Conservation (phyloP, 257 asterid genomes). For the Haberlea rhodopensis region DNA sequence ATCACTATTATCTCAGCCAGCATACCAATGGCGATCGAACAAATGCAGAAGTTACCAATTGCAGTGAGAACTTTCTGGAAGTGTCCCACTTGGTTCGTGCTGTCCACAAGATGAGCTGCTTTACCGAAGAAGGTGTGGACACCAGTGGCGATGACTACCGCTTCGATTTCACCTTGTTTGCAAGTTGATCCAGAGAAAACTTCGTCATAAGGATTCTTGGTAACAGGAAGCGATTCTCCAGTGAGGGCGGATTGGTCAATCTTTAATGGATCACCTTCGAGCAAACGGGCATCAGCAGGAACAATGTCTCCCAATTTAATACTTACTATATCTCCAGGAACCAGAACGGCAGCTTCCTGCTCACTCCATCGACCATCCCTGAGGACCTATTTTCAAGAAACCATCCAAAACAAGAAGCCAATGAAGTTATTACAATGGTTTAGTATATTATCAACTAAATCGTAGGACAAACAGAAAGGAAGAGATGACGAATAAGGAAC, state of each 20-base stretch:
- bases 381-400: slow-evolving; percentile 51
- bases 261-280: slow-evolving; percentile 93
- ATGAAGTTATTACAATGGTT: neutral
- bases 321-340: slow-evolving; percentile 94
- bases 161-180: slow-evolving; percentile 95
- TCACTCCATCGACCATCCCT: slow-evolving; percentile 92
- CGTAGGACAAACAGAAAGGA: no score
- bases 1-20: slow-evolving; percentile 74
- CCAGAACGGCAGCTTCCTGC: slow-evolving; percentile 88
- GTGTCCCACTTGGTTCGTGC: slow-evolving; percentile 96
- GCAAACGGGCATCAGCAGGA: slow-evolving; percentile 99
- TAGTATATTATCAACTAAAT: no score
- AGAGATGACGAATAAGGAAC: no score
- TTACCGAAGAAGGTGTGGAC: slow-evolving; percentile 96
- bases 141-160: slow-evolving; percentile 94
- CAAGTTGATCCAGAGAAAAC: slow-evolving; percentile 96
- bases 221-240: slow-evolving; percentile 93
- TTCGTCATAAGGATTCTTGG: slow-evolving; percentile 74
- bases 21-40: slow-evolving; percentile 93
- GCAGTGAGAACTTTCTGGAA: slow-evolving; percentile 96
- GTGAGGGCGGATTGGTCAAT: slow-evolving; percentile 94
- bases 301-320: slow-evolving; percentile 81
- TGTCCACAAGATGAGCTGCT: slow-evolving; percentile 98
- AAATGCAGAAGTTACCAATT: slow-evolving; percentile 93
- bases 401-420: neutral